Base-by-base conservation (phyloP, 139 green algal genomes). In the Picochlorum sp. region DNA sequence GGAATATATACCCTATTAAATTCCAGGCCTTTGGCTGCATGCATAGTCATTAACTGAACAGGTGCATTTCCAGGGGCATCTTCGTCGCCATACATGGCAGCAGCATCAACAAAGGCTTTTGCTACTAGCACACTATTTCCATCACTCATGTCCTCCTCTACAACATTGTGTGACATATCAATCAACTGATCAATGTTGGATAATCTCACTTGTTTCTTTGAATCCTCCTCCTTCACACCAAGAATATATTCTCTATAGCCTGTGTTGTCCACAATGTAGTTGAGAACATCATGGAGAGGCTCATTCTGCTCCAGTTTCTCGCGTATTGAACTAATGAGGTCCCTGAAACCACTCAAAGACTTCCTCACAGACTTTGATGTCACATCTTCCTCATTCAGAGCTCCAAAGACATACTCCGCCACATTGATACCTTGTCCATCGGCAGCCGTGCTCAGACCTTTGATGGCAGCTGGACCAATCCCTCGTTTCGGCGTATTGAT, bases 21-120 rank as follows among this genome's bases (percentile, higher is more conserved):
- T 68, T 88, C 82, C 13, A 86, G 73, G 10, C 82, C 82, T 51
- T 88, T 88, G 28, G 79, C 69, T 1, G 68, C 67, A 67, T 88
- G 82, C 47, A 88, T 57, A 2, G 82, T 86, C 71, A 80, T 79
- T 11, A 88, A 62, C 4, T 70, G 70, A 57, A 86, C 82, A 18
- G 52, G 34, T 14, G 64, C 63, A 13, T 67, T 61, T 14, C 49
- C 51, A 4, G 57, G 63, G 2, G 28, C 63, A n/a, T 81, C 74
- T 15, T 59, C 52, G 2, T 58, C 60, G n/a, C 20, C 60, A 62
- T 73, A 72, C 18, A 88, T 60, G 26, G 81, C 63, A 13, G 66
- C 63, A 45, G 77, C 69, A 45, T 82, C 65, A 28, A 85, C 14
- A 56, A 88, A 86, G 18, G 56, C 62, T 20, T 52, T 30, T 18